Conservation (phyloP, 208 protist species). For the Zelonia costaricensis region DNA sequence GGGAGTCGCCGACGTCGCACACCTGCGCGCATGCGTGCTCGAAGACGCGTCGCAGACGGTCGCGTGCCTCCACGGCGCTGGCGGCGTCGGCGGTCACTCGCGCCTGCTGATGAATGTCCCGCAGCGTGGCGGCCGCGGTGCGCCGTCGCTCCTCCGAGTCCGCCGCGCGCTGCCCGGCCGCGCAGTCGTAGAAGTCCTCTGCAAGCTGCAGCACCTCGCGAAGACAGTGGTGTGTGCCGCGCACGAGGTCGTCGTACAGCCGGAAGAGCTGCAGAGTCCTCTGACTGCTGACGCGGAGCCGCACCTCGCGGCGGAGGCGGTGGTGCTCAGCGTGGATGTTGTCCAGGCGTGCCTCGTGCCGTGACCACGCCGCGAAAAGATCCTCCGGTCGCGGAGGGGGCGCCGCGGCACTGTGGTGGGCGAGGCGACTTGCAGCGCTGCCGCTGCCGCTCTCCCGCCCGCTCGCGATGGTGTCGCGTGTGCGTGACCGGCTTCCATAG, state of each 20-base stretch:
- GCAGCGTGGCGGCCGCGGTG: slow-evolving; percentile 1
- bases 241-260: slow-evolving; percentile 63
- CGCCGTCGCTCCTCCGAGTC: slow-evolving; percentile 1
- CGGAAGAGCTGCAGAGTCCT: slow-evolving; percentile 65
- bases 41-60: slow-evolving; percentile 29
- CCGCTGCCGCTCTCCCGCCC: neutral
- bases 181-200: slow-evolving; percentile 22
- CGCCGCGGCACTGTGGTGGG: slow-evolving; percentile 1
- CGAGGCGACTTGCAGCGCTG: slow-evolving; percentile 1
- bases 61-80: slow-evolving; percentile 5
- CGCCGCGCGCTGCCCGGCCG: neutral
- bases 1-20: slow-evolving; percentile 38
- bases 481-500: too few relatives aligned
- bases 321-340: slow-evolving; percentile 46
- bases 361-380: slow-evolving; percentile 12
- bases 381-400: neutral
- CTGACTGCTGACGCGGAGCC: slow-evolving; percentile 71
- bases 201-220: slow-evolving; percentile 26
- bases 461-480: neutral
- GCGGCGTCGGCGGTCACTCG: neutral
- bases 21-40: slow-evolving; percentile 47
- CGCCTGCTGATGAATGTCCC: slow-evolving; percentile 4
- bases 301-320: slow-evolving; percentile 66
- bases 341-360: slow-evolving; percentile 21
- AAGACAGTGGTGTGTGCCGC: slow-evolving; percentile 29